phyloP scores from a whole-genome alignment of 768 basidiomycete genomes.

The Xanthoconium purpureum region DNA sequence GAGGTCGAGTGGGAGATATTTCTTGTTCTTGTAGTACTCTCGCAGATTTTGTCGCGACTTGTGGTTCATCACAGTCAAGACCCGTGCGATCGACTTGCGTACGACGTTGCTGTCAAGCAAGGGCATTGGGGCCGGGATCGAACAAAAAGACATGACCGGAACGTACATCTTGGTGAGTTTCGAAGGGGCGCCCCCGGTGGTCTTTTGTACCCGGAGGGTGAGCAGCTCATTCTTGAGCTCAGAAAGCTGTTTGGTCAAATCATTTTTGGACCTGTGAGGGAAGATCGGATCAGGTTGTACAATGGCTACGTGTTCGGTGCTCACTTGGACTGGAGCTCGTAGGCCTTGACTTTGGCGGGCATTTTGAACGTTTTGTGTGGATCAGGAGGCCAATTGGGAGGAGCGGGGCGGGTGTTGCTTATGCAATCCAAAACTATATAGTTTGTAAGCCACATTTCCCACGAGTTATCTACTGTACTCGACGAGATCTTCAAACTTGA shows the following conservation, averaged over 20 bases:
- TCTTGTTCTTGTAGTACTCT: conserved; percentile 97
- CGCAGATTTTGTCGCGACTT: conserved; percentile 96
- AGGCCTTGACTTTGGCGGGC: conserved; percentile 93
- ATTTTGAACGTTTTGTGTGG: conserved; percentile 47
- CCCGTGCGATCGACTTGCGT: conserved; percentile 98
- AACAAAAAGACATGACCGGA: neutral
- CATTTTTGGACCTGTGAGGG: conserved; percentile 80
- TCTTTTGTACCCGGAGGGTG: conserved; percentile 94
- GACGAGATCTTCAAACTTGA: conserved; percentile 55
- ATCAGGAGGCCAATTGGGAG: conserved; percentile 33
- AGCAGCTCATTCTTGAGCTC: conserved; percentile 97
- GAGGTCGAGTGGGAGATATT: conserved; percentile 95
- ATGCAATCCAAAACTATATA: conserved; percentile 35
- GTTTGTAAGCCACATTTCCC: conserved; percentile 44
- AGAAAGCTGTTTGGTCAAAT: conserved; percentile 88
- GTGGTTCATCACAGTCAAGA: conserved; percentile 97
- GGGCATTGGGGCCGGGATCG: neutral
- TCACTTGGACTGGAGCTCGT: conserved; percentile 94
- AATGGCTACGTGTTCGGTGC: conserved; percentile 24
- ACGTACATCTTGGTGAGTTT: conserved; percentile 98
- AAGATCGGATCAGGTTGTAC: conserved; percentile 8
- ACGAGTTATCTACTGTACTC: conserved; percentile 20
- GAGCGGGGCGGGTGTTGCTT: conserved; percentile 28
- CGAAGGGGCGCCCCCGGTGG: conserved; percentile 90
- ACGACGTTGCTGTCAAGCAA: conserved; percentile 70